Evolutionary conservation across 495 filamentous ascomycete species (phyloP), one percentile per base, ranked within the genome.

Genomic region (Extremus antarcticus): DNA sequence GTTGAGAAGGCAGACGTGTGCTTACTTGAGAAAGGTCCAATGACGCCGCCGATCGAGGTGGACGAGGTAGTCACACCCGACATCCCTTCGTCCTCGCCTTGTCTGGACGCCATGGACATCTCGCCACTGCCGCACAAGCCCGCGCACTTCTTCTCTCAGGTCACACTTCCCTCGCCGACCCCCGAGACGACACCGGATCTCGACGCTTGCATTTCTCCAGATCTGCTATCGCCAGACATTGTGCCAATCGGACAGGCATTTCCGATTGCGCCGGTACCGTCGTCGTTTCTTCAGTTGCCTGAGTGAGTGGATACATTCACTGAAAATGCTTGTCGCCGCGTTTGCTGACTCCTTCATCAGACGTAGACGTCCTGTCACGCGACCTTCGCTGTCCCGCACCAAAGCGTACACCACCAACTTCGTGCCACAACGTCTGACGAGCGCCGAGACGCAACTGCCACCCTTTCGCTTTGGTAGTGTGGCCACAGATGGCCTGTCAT

Each of bases 71-170:
- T 84, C 8, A 96, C 91, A 7, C 90, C 92, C 47, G 87, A 24
- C 11, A 74, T 90, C 17, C 85, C 84, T 40, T 79, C 82, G 1
- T 94, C 91, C 11, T 96, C 92, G 7, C 90, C 91, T 11, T 77
- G 76, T 15, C 73, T 77, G n/a, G 90, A 96, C 58, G 73, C 76
- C 35, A 96, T 97, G 90, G 94, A 97, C 61, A 84, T 95, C 71
- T 95, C 90, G 20, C 92, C 92, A 13, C 70, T 97, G 39, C 92
- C 90, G 13, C 91, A 95, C 68, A 98, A 96, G 72, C 76, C 78
- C 21, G 76, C 87, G 10, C 88, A 83, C 63, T 63, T 73, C 46
- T 65, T 70, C 13, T 71, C 74, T 3, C 75, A 84, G 56, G 68
- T 87, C 23, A 80, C 85, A 54, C 67, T 85, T 22, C 71, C 76